A percentile compares a stretch with the other conserved stretches of the same genome.
Evolutionary conservation across 2,329 filamentous ascomycete genomes (phyloP).

Genomic region (Fusarium humuli): DNA sequence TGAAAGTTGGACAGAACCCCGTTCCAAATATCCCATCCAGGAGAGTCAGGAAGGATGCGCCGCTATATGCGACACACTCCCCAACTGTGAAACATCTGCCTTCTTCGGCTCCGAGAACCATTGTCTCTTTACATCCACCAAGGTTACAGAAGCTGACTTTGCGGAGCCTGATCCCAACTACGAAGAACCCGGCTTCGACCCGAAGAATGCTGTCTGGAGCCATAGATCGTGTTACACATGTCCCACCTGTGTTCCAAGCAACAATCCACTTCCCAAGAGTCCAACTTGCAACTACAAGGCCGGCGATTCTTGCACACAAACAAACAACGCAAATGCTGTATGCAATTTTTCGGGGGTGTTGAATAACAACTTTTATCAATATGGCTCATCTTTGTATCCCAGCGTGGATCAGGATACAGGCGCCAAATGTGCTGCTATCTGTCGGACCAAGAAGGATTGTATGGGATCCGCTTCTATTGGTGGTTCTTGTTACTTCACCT

Average conservation of each 20-base stretch:
- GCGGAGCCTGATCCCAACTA: neutral
- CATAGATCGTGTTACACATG: constrained; percentile 21
- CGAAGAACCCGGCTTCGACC: neutral
- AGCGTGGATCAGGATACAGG: neutral
- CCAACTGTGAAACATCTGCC: constrained; percentile 6
- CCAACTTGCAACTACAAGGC: constrained; percentile 8
- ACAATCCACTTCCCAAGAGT: neutral
- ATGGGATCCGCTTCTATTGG: neutral
- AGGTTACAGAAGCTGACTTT: neutral
- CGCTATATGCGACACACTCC: constrained; percentile 14
- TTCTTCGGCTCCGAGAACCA: constrained; percentile 12
- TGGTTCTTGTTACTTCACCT: neutral
- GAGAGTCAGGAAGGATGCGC: constrained; percentile 13
- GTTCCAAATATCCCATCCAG: constrained; percentile 8
- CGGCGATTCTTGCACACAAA: neutral
- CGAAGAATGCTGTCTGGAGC: constrained; percentile 4
- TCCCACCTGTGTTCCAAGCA: neutral
- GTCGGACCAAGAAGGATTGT: neutral
- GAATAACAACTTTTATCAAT: neutral
- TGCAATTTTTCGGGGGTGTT: neutral
- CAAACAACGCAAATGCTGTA: neutral
- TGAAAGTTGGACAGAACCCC: constrained; percentile 4
- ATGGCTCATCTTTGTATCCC: neutral
- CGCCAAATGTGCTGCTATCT: neutral
- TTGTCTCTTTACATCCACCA: constrained; percentile 13